phyloP scores from a whole-genome alignment of 148 eudicot species.

The Vaccinium darrowii region DNA sequence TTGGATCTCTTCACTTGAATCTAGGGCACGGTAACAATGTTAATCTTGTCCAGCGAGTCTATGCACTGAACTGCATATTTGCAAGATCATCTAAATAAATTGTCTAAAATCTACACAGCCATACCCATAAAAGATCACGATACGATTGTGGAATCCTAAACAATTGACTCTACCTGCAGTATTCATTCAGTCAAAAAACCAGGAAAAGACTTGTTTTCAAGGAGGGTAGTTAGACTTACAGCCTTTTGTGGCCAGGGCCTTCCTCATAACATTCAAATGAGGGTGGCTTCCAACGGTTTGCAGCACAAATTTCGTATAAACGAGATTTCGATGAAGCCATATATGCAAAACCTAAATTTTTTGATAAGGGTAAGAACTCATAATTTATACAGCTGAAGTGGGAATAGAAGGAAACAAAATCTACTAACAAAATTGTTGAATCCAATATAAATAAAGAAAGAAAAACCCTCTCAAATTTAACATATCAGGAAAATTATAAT shows the following conservation, averaged over 20 bases:
- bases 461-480: not conserved
- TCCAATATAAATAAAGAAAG: not conserved
- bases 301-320: slow-evolving; percentile 3
- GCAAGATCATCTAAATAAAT: not conserved
- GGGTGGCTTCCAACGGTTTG: slow-evolving; percentile 9
- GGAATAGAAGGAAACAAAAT: not conserved
- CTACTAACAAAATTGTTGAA: not conserved
- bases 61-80: not conserved
- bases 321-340: slow-evolving; percentile 7
- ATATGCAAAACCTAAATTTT: not conserved
- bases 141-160: not conserved
- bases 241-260: not conserved
- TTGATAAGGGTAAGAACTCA: not conserved
- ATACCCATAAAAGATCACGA: not conserved
- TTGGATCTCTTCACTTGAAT: no score
- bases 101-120: not conserved
- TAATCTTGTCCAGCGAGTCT: not conserved
- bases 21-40: not conserved
- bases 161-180: not conserved
- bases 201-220: not conserved
- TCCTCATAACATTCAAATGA: slow-evolving; percentile 9
- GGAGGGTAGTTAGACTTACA: slow-evolving; percentile 9
- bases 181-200: not conserved
- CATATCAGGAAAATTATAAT: not conserved
- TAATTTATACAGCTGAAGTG: not conserved